Evolutionary conservation across 106 monocot species (phyloP).

Genomic region (Dendrobium chrysotoxum): DNA sequence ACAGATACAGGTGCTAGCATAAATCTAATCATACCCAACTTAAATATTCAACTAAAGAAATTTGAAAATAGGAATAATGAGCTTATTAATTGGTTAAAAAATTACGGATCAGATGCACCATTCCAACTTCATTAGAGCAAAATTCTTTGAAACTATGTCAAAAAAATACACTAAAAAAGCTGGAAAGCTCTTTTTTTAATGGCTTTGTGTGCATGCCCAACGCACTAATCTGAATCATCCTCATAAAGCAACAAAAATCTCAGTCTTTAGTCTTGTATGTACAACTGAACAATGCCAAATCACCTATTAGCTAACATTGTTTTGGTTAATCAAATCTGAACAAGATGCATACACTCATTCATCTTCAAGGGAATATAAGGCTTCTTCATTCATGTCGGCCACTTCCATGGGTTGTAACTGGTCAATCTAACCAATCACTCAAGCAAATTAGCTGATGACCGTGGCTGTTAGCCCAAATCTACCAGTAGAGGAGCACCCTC

Average conservation of each 20-base stretch:
- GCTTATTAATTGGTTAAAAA: no score
- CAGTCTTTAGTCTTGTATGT: no score
- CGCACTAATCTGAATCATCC: neutral
- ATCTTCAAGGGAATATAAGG: no score
- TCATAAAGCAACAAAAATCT: no score
- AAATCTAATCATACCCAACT: neutral
- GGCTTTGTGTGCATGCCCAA: neutral
- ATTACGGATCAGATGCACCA: neutral
- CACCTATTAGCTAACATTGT: no score
- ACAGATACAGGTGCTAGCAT: neutral
- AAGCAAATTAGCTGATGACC: neutral
- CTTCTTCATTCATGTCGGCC: no score
- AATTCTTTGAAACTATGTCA: neutral
- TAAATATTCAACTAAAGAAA: neutral
- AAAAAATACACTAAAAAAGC: neutral
- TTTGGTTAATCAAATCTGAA: no score
- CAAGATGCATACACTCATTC: no score
- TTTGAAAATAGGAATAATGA: neutral
- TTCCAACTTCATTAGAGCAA: neutral
- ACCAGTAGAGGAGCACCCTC: neutral
- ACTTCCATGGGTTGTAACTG: no score
- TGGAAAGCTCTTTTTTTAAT: neutral
- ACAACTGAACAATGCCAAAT: no score
- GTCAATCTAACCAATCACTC: no score
- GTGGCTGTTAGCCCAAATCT: neutral